Conservation (phyloP, 108 stramenopile genomes). For the Fistulifera pelliculosa region DNA sequence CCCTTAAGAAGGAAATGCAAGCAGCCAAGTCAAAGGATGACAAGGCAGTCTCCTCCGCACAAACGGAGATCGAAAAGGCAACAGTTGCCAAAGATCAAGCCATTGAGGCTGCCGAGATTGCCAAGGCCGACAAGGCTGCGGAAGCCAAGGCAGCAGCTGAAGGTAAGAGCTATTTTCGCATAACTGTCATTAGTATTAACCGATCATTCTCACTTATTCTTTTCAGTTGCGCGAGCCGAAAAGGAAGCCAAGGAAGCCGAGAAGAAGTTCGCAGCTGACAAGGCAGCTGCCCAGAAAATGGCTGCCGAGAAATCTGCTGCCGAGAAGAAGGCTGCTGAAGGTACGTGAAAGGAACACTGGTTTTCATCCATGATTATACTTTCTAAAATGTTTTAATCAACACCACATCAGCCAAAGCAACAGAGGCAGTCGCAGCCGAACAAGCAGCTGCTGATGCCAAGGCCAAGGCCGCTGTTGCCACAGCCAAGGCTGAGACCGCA, state of each 20-base stretch:
- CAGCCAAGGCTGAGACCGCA: slow-evolving; percentile 22
- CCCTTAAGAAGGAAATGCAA: slow-evolving; percentile 10
- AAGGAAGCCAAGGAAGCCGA: slow-evolving; percentile 11
- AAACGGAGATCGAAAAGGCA: not conserved
- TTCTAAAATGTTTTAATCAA: slow-evolving; percentile 24
- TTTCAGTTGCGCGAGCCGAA: slow-evolving; percentile 2
- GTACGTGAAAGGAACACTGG: slow-evolving; percentile 15
- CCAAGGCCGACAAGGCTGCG: slow-evolving; percentile 10
- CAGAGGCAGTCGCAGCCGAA: slow-evolving; percentile 24
- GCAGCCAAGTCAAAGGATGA: slow-evolving; percentile 17
- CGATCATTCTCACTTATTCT: not conserved
- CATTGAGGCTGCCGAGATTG: slow-evolving; percentile 10
- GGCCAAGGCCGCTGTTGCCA: slow-evolving; percentile 25
- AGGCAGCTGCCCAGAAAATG: slow-evolving; percentile 16
- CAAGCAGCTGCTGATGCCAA: slow-evolving; percentile 23
- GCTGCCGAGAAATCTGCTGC: slow-evolving; percentile 33
- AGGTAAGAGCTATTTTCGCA: slow-evolving; percentile 4
- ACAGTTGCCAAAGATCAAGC: slow-evolving; percentile 19
- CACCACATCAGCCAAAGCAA: slow-evolving; percentile 14
- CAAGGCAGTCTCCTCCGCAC: slow-evolving; percentile 3
- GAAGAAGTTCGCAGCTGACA: slow-evolving; percentile 10
- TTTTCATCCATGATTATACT: slow-evolving; percentile 15
- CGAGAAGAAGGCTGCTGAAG: slow-evolving; percentile 30
- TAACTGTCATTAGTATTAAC: not conserved
- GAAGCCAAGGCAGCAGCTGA: slow-evolving; percentile 18